phyloP scores from a whole-genome alignment of 1,284 basidiomycete genomes.

The Ustilago loliicola region DNA sequence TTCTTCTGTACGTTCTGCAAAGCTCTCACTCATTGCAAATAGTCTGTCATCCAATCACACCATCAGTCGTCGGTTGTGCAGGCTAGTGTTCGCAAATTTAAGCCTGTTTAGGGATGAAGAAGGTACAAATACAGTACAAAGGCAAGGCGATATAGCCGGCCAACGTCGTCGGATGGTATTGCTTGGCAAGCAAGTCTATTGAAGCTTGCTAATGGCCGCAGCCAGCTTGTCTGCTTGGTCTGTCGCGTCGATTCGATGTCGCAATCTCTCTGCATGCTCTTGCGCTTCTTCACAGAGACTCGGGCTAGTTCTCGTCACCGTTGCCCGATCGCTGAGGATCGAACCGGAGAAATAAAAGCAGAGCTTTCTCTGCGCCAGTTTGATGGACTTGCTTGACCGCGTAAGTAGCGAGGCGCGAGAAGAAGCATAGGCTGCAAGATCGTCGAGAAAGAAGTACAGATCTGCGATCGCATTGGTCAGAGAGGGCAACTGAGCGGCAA shows the following conservation, averaged over 20 bases:
- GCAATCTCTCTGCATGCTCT: neutral
- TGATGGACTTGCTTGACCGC: slow-evolving; percentile 10
- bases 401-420: neutral
- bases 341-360: slow-evolving; percentile 36
- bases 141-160: neutral
- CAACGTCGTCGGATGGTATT: neutral
- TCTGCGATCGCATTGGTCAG: slow-evolving; percentile 38
- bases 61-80: neutral
- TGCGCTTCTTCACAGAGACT: slow-evolving; percentile 13
- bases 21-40: slow-evolving; percentile 11
- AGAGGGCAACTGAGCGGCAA: slow-evolving; percentile 23
- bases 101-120: neutral
- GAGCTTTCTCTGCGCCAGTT: slow-evolving; percentile 37
- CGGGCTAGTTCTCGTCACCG: neutral
- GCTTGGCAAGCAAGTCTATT: neutral
- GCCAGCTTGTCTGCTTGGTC: slow-evolving; percentile 34
- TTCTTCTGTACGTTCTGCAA: slow-evolving; percentile 13
- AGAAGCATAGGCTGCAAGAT: neutral
- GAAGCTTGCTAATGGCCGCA: slow-evolving; percentile 18
- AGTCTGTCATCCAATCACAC: neutral
- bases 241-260: slow-evolving; percentile 4
- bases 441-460: slow-evolving; percentile 28
- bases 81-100: neutral
- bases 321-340: neutral
- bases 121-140: slow-evolving; percentile 1